Percentiles rank a stretch among this genome's conserved stretches.
Evolutionary conservation across 1,139 yeast species (phyloP).

Genomic region (Yamadazyma aaseri): DNA sequence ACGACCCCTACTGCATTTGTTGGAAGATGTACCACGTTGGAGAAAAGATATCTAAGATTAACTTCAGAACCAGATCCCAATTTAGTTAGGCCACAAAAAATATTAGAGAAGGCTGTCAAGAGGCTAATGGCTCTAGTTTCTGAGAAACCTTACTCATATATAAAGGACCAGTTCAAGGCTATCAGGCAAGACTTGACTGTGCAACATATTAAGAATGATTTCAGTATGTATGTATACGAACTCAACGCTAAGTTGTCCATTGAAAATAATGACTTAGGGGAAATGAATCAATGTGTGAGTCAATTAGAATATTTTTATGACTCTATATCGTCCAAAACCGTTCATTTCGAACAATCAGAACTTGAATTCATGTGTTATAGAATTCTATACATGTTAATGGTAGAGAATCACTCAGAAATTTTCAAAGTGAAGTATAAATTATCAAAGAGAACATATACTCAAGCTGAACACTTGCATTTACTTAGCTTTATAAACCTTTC

Average conservation of each 20-base stretch:
- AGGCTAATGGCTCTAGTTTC: constrained; percentile 48
- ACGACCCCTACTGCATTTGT: constrained; percentile 33
- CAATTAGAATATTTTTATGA: constrained; percentile 67
- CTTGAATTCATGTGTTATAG: constrained; percentile 74
- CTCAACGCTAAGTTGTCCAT: constrained; percentile 86
- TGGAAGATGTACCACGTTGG: constrained; percentile 66
- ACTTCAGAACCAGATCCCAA: constrained; percentile 93
- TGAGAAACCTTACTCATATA: constrained; percentile 62
- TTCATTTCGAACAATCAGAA: constrained; percentile 20
- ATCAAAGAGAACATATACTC: constrained; percentile 15
- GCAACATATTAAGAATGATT: constrained; percentile 78
- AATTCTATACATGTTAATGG: constrained; percentile 73
- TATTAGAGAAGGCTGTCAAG: constrained; percentile 59
- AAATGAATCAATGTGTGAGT: constrained; percentile 92
- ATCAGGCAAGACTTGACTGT: constrained; percentile 92
- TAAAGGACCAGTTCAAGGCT: constrained; percentile 88
- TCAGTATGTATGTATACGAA: constrained; percentile 79
- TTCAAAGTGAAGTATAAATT: constrained; percentile 31
- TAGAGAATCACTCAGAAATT: constrained; percentile 60
- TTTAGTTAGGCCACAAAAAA: constrained; percentile 68
- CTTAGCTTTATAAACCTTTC: constrained; percentile 23
- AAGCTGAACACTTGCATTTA: constrained; percentile 20
- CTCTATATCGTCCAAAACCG: constrained; percentile 15
- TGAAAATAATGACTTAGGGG: constrained; percentile 82
- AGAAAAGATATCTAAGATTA: constrained; percentile 75